These are phyloP conservation scores for Delphinella strobiligena DNA, from an alignment of 2,329 filamentous ascomycete species.

Conservation along the genomic window DNA sequence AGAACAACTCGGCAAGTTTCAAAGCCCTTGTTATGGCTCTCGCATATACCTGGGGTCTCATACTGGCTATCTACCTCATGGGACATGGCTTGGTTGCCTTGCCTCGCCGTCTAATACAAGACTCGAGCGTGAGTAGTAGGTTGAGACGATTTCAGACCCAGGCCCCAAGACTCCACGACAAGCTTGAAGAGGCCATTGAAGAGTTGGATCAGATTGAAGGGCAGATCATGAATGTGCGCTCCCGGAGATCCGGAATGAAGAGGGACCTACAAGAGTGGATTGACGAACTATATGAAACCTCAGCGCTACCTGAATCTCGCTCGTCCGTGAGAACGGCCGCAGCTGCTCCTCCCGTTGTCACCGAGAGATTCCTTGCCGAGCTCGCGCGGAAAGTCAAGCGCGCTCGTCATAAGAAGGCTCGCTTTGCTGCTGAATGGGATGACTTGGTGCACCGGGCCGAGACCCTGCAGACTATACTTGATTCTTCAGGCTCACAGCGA, in stretches of 20 bases:
- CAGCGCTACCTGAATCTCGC: slow-evolving; percentile 52
- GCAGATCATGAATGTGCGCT: slow-evolving; percentile 66
- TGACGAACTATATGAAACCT: slow-evolving; percentile 75
- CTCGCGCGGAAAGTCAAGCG: slow-evolving; percentile 71
- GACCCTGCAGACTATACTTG: slow-evolving; percentile 67
- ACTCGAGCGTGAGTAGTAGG: slow-evolving; percentile 62
- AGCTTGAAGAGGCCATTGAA: slow-evolving; percentile 71
- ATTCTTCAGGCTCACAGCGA: slow-evolving; percentile 68
- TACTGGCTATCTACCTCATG: slow-evolving; percentile 93
- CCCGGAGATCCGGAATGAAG: slow-evolving; percentile 68
- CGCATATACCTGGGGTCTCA: slow-evolving; percentile 85
- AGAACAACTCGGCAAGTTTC: slow-evolving; percentile 49
- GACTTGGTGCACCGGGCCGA: slow-evolving; percentile 61
- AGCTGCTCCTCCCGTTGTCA: slow-evolving; percentile 66
- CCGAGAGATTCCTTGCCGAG: slow-evolving; percentile 84
- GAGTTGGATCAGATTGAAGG: slow-evolving; percentile 70
- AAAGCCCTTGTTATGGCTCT: slow-evolving; percentile 85
- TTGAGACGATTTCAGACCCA: slow-evolving; percentile 64
- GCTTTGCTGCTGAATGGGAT: slow-evolving; percentile 81
- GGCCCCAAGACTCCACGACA: slow-evolving; percentile 75
- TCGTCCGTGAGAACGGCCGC: slow-evolving; percentile 1
- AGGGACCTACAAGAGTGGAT: slow-evolving; percentile 83
- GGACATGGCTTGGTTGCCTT: slow-evolving; percentile 91
- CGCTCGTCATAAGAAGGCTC: slow-evolving; percentile 68
- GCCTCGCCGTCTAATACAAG: slow-evolving; percentile 66